A percentile compares a stretch with the other conserved stretches of the same genome.
Evolutionary conservation across 305 asterid species (phyloP).

Genomic region (Fraxinus platypoda): DNA sequence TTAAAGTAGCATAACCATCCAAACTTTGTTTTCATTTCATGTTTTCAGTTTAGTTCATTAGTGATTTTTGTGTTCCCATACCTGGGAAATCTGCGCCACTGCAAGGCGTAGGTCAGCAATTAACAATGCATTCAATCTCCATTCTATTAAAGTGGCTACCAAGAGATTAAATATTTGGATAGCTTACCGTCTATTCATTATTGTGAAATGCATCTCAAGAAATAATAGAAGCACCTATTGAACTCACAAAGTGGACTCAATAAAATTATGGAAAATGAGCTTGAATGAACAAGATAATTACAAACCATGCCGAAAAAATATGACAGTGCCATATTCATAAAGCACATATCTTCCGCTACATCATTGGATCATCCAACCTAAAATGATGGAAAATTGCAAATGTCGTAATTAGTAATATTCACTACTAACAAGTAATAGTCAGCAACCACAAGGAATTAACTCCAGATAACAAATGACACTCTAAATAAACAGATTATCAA

Average conservation of each 20-base stretch:
- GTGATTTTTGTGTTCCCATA: neutral
- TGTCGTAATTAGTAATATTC: neutral
- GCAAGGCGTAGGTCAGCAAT: neutral
- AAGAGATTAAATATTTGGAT: neutral
- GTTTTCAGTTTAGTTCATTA: neutral
- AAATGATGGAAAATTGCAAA: constrained; percentile 15
- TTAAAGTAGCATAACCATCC: constrained; percentile 1
- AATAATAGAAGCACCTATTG: neutral
- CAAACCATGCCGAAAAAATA: constrained; percentile 90
- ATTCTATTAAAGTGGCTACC: neutral
- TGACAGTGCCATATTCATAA: constrained; percentile 65
- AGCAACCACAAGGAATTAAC: neutral
- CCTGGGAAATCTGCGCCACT: neutral
- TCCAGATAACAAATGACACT: neutral
- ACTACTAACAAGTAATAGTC: neutral
- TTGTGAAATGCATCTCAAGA: too few relatives aligned
- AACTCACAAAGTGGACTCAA: neutral
- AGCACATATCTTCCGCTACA: constrained; percentile 98
- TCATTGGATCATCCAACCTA: constrained; percentile 93
- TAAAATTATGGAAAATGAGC: neutral
- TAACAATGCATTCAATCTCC: neutral
- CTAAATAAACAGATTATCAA: neutral
- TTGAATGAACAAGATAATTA: constrained; percentile 21
- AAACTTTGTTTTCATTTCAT: neutral
- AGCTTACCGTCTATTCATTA: neutral